Evolutionary conservation across 2,329 filamentous ascomycete species (phyloP).

Genomic region (Penicillium thymicola): DNA sequence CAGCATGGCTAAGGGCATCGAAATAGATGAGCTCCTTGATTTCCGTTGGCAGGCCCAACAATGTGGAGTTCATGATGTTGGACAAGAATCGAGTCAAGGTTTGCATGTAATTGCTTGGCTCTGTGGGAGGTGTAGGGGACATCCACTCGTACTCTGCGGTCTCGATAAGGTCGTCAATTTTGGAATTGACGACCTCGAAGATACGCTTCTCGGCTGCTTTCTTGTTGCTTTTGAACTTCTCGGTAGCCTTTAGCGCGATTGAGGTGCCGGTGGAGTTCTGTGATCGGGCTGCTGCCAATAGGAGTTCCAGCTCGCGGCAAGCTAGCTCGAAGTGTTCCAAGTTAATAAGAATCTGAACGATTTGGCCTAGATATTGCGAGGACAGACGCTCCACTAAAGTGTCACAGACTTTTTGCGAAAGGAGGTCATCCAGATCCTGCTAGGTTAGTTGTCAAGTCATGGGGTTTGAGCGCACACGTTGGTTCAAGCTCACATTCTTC

Average conservation of each 20-base stretch:
- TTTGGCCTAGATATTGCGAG: constrained; percentile 93
- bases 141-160: constrained; percentile 96
- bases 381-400: constrained; percentile 82
- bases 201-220: constrained; percentile 97
- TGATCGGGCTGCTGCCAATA: constrained; percentile 80
- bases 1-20: constrained; percentile 87
- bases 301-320: constrained; percentile 80
- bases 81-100: constrained; percentile 88
- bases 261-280: constrained; percentile 75
- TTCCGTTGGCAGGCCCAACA: constrained; percentile 86
- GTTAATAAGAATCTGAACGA: constrained; percentile 97
- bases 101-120: constrained; percentile 92
- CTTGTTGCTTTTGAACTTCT: constrained; percentile 83
- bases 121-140: constrained; percentile 58
- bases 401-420: constrained; percentile 87
- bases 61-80: constrained; percentile 94
- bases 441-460: constrained; percentile 10
- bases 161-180: constrained; percentile 95
- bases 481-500: constrained; percentile 58
- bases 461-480: background rate
- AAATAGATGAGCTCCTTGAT: constrained; percentile 99
- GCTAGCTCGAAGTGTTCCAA: constrained; percentile 94
- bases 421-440: constrained; percentile 87
- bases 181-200: constrained; percentile 96
- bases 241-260: constrained; percentile 75